Percentiles rank a stretch among this genome's conserved stretches.
Evolutionary conservation across 1,139 yeast genomes (phyloP).

Genomic region (Ogataea hybrid): DNA sequence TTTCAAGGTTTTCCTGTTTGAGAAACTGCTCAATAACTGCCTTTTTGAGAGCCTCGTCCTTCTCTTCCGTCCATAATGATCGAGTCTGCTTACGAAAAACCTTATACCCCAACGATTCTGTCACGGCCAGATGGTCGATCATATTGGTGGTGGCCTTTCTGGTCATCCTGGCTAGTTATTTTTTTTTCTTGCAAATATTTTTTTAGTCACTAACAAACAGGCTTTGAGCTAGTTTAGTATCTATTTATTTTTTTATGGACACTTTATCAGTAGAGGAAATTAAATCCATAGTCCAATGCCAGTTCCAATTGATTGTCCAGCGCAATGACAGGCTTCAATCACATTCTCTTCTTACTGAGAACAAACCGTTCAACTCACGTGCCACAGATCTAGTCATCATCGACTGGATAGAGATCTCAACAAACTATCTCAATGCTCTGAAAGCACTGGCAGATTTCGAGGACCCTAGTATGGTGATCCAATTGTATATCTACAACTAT

Average conservation of each 20-base stretch:
- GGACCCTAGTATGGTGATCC: constrained; percentile 20
- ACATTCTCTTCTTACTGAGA: neutral
- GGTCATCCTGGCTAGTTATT: constrained; percentile 2
- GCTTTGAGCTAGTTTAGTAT: neutral
- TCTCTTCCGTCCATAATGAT: constrained; percentile 67
- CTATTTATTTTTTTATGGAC: constrained; percentile 7
- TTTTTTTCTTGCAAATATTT: constrained; percentile 3
- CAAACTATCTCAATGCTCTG: constrained; percentile 19
- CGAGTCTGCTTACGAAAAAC: constrained; percentile 63
- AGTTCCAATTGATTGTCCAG: constrained; percentile 11
- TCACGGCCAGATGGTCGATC: constrained; percentile 65
- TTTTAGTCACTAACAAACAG: neutral
- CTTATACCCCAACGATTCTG: constrained; percentile 74
- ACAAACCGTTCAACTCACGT: neutral
- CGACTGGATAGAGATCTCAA: constrained; percentile 24
- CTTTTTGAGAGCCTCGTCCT: constrained; percentile 48
- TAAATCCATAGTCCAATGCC: constrained; percentile 14
- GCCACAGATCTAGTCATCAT: constrained; percentile 10
- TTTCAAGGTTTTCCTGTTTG: constrained; percentile 10
- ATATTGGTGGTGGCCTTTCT: constrained; percentile 22
- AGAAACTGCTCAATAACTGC: constrained; percentile 34
- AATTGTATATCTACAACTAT: constrained; percentile 19
- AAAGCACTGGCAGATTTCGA: constrained; percentile 13
- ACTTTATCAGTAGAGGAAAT: constrained; percentile 10
- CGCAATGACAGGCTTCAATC: neutral